Evolutionary conservation across 257 asterid genomes (phyloP), one percentile per base, ranked within the genome.

Genomic region (Nicotiana noctiflora): DNA sequence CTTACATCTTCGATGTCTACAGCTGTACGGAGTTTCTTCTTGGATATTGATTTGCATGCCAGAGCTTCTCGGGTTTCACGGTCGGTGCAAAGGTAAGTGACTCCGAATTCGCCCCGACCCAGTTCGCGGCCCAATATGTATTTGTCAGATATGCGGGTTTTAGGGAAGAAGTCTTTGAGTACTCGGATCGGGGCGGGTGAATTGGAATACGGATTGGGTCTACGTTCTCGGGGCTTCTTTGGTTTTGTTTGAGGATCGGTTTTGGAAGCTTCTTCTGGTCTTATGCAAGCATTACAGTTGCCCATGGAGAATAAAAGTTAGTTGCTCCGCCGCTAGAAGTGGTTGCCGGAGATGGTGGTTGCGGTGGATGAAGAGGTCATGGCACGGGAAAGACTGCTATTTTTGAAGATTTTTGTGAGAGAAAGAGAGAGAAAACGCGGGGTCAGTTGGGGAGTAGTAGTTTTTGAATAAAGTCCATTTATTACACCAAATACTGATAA

Each of bases 81-180:
- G 81, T 95, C 98, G 14, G 99, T 95, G 82, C 98, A 93, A 49
- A 95, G 92, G 82, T 95, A 95, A 7, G 99, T 95, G 19, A 95
- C 87, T 44, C 99, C 99, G 76, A 95, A 95, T 67, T 95, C 98
- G 6, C 98, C 98, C 5, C 98, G 93, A 29, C 98, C 98, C 68
- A 93, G 92, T 87, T 95, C 98, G 5, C 98, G 92, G 27, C 98
- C 98, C 51, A 94, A 92, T 79, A 88, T 81, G 70, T 94, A 94
- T 86, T 92, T 90, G 75, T 93, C 97, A 63, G 98, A 92, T 81
- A 94, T 94, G 64, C 84, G 84, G 23, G 89, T 82, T 5, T 83
- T 77, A 5, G 93, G 93, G 49, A 75, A 21, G 86, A 91, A 87
- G 75, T 95, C 97, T 60, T 92, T 95, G 31, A 95, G 90, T 6